phyloP scores from a whole-genome alignment of 2,329 filamentous ascomycete genomes.

The Chrysoporthe puriensis region DNA sequence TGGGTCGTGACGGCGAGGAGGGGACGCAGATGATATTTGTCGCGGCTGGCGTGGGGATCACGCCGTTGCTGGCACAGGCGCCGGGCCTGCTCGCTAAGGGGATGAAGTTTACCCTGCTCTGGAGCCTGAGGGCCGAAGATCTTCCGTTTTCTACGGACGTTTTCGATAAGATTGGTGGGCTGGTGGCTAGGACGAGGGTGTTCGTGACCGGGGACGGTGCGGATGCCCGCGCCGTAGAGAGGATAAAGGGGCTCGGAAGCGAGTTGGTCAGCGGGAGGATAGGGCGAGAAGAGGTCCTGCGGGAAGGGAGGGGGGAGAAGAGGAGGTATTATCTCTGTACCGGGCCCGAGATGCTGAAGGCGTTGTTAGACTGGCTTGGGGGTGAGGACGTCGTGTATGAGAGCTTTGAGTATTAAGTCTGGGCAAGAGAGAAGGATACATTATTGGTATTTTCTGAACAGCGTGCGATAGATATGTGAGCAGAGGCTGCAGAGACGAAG shows the following conservation, averaged over 20 bases:
- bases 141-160: conserved; percentile 63
- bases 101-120: conserved; percentile 62
- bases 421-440: not conserved
- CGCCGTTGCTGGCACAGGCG: conserved; percentile 76
- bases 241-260: conserved; percentile 42
- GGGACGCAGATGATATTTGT: conserved; percentile 59
- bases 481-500: too few relatives aligned
- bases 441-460: not conserved
- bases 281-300: conserved; percentile 46
- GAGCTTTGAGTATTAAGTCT: conserved; percentile 61
- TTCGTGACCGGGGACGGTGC: conserved; percentile 63
- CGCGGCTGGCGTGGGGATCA: conserved; percentile 82
- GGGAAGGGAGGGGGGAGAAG: conserved; percentile 46
- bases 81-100: conserved; percentile 44
- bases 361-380: conserved; percentile 54
- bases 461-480: too few relatives aligned
- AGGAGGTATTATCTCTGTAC: conserved; percentile 59
- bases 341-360: conserved; percentile 45
- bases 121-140: conserved; percentile 68
- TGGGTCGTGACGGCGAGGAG: conserved; percentile 38
- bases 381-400: conserved; percentile 60
- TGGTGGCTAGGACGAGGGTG: conserved; percentile 58
- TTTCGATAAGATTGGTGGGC: conserved; percentile 53
- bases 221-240: conserved; percentile 41
- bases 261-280: conserved; percentile 45